Evolutionary conservation across 2,329 filamentous ascomycete species (phyloP).

Genomic region (Gaeumannomyces sp.): DNA sequence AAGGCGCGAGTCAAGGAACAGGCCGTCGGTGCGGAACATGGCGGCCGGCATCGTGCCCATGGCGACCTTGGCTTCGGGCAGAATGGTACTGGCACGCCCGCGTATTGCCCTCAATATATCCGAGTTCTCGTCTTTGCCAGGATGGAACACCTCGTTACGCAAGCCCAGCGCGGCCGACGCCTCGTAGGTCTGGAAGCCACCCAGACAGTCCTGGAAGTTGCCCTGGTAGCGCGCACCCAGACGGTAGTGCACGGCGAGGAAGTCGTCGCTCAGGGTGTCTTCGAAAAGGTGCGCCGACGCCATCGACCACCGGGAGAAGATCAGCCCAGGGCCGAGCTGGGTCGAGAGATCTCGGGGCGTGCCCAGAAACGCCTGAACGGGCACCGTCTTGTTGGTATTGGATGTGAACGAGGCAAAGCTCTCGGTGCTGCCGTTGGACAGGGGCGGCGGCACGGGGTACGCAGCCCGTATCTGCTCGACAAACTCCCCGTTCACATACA

Average conservation of each 20-base stretch:
- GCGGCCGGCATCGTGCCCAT: constrained; percentile 77
- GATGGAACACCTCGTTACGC: constrained; percentile 83
- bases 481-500: constrained; percentile 92
- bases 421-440: constrained; percentile 55
- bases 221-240: constrained; percentile 88
- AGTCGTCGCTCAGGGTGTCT: constrained; percentile 81
- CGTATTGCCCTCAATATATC: constrained; percentile 88
- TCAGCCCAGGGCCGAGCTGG: constrained; percentile 63
- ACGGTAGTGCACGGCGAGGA: constrained; percentile 83
- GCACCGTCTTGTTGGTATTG: constrained; percentile 49
- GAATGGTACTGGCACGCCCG: constrained; percentile 71
- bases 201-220: constrained; percentile 94
- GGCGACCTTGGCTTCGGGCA: constrained; percentile 75
- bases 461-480: constrained; percentile 84
- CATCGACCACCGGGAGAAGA: constrained; percentile 79
- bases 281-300: constrained; percentile 86
- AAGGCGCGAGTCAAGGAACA: constrained; percentile 69
- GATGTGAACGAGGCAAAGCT: constrained; percentile 66
- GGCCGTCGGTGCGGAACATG: constrained; percentile 74
- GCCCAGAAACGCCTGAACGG: constrained; percentile 87
- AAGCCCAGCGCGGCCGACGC: constrained; percentile 87
- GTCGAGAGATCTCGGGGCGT: constrained; percentile 84
- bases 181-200: constrained; percentile 92
- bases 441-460: constrained; percentile 72
- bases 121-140: constrained; percentile 82